Percentiles rank a stretch among this genome's conserved stretches.
Conservation (phyloP, 495 filamentous ascomycete species). For the Cairneyella variabilis region DNA sequence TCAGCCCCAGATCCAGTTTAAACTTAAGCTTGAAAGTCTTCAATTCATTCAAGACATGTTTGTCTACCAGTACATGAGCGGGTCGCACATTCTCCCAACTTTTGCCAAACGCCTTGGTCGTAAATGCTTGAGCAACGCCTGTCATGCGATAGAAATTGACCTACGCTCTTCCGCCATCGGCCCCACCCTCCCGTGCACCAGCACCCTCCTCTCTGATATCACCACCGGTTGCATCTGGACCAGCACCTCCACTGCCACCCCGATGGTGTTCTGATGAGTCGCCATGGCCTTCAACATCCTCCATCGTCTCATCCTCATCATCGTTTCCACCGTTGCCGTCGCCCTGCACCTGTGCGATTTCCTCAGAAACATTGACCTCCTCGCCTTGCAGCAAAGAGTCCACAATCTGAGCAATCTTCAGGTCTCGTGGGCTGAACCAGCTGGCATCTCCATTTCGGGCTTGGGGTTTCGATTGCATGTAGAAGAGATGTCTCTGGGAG, state of each 20-base stretch:
- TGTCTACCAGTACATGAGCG: constrained; percentile 27
- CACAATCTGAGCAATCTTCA: constrained; percentile 79
- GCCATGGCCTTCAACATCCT: constrained; percentile 70
- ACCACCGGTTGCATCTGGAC: constrained; percentile 79
- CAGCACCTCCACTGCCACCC: constrained; percentile 72
- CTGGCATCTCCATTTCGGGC: constrained; percentile 64
- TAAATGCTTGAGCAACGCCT: constrained; percentile 21
- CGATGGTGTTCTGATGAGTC: constrained; percentile 52
- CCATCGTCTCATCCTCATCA: constrained; percentile 77
- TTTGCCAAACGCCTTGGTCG: constrained; percentile 25
- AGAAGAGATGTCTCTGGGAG: constrained; percentile 88
- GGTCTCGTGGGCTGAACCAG: constrained; percentile 78
- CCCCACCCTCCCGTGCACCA: constrained; percentile 82
- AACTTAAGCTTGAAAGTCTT: constrained; percentile 9
- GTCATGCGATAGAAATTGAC: constrained; percentile 45
- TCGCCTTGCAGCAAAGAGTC: constrained; percentile 81
- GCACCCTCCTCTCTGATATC: constrained; percentile 88
- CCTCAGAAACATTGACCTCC: constrained; percentile 77
- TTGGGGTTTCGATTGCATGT: constrained; percentile 88
- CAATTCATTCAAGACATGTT: constrained; percentile 21
- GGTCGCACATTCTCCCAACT: constrained; percentile 1
- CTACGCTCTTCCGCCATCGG: constrained; percentile 98
- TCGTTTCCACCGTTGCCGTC: constrained; percentile 43
- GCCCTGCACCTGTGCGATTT: constrained; percentile 62
- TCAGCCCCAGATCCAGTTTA: constrained; percentile 23